Evolutionary conservation across 2,329 filamentous ascomycete species (phyloP).

Genomic region (Colletotrichum sp.): DNA sequence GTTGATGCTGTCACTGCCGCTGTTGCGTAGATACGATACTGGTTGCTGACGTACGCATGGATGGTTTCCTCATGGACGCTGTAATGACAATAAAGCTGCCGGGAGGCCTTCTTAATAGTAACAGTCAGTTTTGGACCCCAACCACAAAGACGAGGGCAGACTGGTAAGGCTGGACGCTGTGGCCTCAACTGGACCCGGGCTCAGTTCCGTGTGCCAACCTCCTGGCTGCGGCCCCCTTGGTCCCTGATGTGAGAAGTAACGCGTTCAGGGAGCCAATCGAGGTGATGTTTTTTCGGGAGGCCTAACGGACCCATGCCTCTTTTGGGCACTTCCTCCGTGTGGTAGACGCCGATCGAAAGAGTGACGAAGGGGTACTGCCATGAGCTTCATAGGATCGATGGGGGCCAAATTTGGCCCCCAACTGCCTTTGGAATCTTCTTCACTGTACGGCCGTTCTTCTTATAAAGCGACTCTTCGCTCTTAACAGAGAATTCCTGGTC

Average conservation of each 20-base stretch:
- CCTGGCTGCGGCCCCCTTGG: neutral
- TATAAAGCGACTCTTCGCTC: neutral
- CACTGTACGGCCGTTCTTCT: neutral
- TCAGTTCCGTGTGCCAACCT: neutral
- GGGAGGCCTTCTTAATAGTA: neutral
- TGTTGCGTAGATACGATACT: neutral
- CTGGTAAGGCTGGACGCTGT: constrained; percentile 5
- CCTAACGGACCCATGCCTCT: neutral
- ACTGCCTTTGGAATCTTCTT: neutral
- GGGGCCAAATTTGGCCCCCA: constrained; percentile 10
- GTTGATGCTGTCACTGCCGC: neutral
- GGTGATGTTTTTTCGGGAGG: neutral
- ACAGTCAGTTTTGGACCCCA: neutral
- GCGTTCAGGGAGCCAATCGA: neutral
- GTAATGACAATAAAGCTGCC: neutral
- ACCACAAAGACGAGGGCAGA: neutral
- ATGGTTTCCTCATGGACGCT: neutral
- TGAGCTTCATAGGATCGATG: neutral
- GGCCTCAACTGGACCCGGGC: neutral
- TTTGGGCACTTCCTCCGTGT: neutral
- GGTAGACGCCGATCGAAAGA: neutral
- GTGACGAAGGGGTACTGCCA: neutral
- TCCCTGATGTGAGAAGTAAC: neutral
- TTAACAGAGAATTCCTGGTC: neutral
- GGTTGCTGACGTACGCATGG: neutral